Base-by-base conservation (phyloP, 768 basidiomycete genomes). In the Trametes coccinea region DNA sequence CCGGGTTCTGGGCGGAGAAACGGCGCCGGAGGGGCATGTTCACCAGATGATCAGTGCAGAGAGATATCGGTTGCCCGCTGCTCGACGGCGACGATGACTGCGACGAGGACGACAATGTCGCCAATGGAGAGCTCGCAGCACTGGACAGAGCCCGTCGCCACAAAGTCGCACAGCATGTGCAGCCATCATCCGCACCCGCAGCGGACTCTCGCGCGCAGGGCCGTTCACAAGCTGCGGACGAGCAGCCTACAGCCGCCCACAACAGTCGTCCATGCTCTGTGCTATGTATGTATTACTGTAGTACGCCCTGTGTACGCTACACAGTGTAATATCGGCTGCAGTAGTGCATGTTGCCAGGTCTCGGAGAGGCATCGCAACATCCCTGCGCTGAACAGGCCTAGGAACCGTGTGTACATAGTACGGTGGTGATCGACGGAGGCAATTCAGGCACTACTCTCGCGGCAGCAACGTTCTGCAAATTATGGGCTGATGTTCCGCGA, bases 21-120 rank as follows among this genome's bases (percentile, higher is more conserved):
- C 62, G 62, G 58, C 62, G 62, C 62, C 62, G 62, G n/a, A 55
- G 58, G 47, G 62, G 53, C 62, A 64, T 64, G 41, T 10, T 40
- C 27, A 33, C 41, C 41, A 44, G 57, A 60, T 49, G 58, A 52
- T 60, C 58, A 40, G 58, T 37, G 34, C 34, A 11, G 11, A 41
- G 29, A 53, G 57, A 49, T 44, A 49, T 40, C 30, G 11, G 41
- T 30, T 29, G 29, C 43, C 27, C 6, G 13, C 41, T 54, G 53
- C 46, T 59, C 57, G 44, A 58, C 55, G 44, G 40, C 55, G 56
- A 57, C 50, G 40, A 54, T 31, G 50, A 45, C 27, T 37, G 14
- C 11, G 53, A 30, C 37, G 37, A 53, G 16, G 48, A 33, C 48
- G 49, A 44, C 22, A 16, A 27, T 47, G 17, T 39, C 17, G 13